Percentiles rank a stretch among this genome's conserved stretches.
Conservation (phyloP, 148 eudicot species). For the Vaccinium corymbosum region DNA sequence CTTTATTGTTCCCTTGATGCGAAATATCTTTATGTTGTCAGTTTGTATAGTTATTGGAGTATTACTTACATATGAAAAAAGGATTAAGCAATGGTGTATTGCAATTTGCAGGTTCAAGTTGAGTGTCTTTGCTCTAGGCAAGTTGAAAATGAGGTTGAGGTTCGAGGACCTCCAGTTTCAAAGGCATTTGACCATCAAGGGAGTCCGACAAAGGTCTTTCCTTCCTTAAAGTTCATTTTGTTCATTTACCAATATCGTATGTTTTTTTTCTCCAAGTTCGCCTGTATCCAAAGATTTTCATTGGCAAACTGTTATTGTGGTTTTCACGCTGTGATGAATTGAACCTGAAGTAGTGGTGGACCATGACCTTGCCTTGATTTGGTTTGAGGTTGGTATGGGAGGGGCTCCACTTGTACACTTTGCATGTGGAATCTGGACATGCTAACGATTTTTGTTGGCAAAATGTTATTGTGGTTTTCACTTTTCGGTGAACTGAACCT, state of each 20-base stretch:
- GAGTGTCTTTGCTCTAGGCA: slow-evolving; percentile 70
- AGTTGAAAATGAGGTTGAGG: slow-evolving; percentile 63
- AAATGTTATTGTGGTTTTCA: neutral
- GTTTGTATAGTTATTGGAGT: neutral
- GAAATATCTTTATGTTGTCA: neutral
- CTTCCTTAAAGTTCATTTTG: slow-evolving; percentile 16
- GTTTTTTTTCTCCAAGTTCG: neutral
- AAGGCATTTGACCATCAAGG: slow-evolving; percentile 90
- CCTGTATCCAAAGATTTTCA: neutral
- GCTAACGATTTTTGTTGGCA: neutral
- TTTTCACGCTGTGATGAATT: neutral
- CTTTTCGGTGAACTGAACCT: neutral
- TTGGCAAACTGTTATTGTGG: neutral
- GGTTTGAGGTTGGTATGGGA: neutral
- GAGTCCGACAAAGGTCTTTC: slow-evolving; percentile 83
- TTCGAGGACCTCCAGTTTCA: slow-evolving; percentile 95
- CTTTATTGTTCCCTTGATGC: neutral
- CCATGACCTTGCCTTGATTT: neutral
- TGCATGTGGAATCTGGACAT: slow-evolving; percentile 2
- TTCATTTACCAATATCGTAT: neutral
- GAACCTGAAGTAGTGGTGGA: neutral
- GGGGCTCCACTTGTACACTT: neutral
- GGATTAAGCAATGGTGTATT: neutral
- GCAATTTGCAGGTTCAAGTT: slow-evolving; percentile 53
- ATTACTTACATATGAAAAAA: neutral